Base-by-base conservation (phyloP, 768 basidiomycete genomes). In the Gymnopilus dilepis region DNA sequence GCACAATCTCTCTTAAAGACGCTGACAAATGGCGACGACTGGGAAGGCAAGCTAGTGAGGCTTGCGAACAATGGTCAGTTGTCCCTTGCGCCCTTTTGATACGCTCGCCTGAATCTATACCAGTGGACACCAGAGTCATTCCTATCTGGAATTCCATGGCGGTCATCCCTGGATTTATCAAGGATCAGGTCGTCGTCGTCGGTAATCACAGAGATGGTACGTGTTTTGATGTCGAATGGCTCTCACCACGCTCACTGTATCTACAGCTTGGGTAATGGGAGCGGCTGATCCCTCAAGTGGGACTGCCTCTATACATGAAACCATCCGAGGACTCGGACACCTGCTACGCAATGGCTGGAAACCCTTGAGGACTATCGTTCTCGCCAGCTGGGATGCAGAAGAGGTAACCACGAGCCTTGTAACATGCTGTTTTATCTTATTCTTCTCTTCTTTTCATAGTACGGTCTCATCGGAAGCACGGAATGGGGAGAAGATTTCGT, bases 401-500 rank as follows among this genome's bases (percentile, higher is more conserved):
- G 88, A 89, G 77, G 80, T 84, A 70, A 82, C 17, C 69, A 22
- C 2, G 7, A 28, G 31, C 19, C 22, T 42, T 58, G 4, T 54
- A 13, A 21, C 26, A 26, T n/a, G n/a, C n/a, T n/a, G n/a, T n/a
- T n/a, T n/a, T n/a, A n/a, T n/a, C n/a, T n/a, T n/a, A 21, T 54
- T 17, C 3, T 47, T 33, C 17, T 33, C 24, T n/a, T 11, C 15
- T 43, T 31, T 41, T 69, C 24, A n/a, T n/a, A 38, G 80, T 81
- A 81, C 53, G 92, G 91, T 33, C 81, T 94, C 33, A 72, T 93
- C 33, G 96, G 96, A 26, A 91, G 89, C 67, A 96, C 93, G 4
- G 97, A 98, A 75, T 97, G 90, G 85, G 94, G 89, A 2, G 97
- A 98, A 72, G 97, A 98, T 70, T 98, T 97, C 69, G 70, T 85